A percentile compares a stretch with the other conserved stretches of the same genome.
These are phyloP conservation scores for Hygrophorus pudorinus DNA, from an alignment of 768 basidiomycete genomes.

Conservation along the genomic window DNA sequence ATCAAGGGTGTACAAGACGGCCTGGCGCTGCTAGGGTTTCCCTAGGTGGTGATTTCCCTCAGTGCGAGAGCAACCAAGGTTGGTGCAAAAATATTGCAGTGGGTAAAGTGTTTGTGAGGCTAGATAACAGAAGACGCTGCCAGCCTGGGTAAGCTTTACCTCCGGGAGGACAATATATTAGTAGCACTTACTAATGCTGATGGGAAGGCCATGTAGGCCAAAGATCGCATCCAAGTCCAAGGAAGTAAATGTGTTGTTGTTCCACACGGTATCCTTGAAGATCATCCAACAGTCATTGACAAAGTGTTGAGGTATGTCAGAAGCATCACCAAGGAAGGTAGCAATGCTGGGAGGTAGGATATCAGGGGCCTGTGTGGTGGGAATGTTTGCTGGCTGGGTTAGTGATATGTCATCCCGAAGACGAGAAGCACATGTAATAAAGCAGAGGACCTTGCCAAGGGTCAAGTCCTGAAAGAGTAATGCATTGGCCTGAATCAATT, in stretches of 20 bases:
- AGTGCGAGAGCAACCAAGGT: not conserved
- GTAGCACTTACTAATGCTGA: not conserved
- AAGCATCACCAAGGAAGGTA: not conserved
- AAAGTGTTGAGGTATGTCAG: not conserved
- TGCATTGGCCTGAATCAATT: too few relatives aligned
- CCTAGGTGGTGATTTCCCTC: not conserved
- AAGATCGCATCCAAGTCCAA: not conserved
- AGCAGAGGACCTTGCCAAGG: not conserved
- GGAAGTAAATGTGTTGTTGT: not conserved
- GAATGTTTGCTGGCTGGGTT: not conserved
- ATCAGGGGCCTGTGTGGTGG: not conserved
- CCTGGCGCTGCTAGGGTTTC: constrained; percentile 6
- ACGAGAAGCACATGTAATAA: not conserved
- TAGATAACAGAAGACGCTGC: not conserved
- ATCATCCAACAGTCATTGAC: not conserved
- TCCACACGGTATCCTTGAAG: not conserved
- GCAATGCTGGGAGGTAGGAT: constrained; percentile 1
- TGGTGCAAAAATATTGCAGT: not conserved
- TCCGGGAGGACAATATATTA: not conserved
- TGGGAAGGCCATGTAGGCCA: not conserved
- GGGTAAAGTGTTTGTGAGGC: not conserved
- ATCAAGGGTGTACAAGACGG: constrained; percentile 14
- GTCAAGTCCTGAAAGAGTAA: not conserved
- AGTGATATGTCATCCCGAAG: constrained; percentile 3
- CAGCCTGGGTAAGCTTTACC: not conserved